A percentile compares a stretch with the other conserved stretches of the same genome.
These are phyloP conservation scores for Acacia crassicarpa DNA, from an alignment of 306 rosid species.

Conservation along the genomic window DNA sequence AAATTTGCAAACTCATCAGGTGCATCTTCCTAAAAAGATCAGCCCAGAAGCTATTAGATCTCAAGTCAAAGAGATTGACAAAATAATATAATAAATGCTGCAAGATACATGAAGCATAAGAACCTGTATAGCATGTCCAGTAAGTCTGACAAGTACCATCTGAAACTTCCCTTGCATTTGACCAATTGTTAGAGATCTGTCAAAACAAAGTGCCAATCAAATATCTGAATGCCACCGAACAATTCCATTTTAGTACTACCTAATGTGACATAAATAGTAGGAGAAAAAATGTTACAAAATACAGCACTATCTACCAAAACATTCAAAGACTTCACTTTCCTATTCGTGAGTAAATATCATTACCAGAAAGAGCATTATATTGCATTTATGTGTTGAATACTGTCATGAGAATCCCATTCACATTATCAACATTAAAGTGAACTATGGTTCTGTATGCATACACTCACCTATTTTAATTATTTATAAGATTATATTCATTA, in stretches of 20 bases:
- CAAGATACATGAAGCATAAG: conserved; percentile 11
- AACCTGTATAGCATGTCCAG: conserved; percentile 98
- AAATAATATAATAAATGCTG: not conserved
- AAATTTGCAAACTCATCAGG: conserved; percentile 86
- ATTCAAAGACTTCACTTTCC: not conserved
- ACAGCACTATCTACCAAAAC: conserved; percentile 12
- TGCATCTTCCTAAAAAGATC: conserved; percentile 75
- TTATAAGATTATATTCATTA: not conserved
- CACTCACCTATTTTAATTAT: not conserved
- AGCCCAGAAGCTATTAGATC: conserved; percentile 22
- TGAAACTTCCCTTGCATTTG: conserved; percentile 99
- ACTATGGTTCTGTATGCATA: not conserved
- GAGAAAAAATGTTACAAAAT: conserved; percentile 3
- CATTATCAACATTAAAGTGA: not conserved
- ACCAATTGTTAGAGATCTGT: conserved; percentile 93
- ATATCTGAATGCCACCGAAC: conserved; percentile 27
- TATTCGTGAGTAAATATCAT: not conserved
- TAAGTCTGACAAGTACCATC: conserved; percentile 80
- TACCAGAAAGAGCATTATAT: not conserved
- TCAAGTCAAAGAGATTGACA: conserved; percentile 8
- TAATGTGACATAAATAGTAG: not conserved
- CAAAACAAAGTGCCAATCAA: conserved; percentile 32
- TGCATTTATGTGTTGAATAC: not conserved
- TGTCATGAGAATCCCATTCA: not conserved
- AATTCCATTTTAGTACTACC: conserved; percentile 18